Percentiles rank a stretch among this genome's conserved stretches.
Evolutionary conservation across 176 grass and related monocot species (phyloP).

Genomic region (Hyparrhenia diplandra): DNA sequence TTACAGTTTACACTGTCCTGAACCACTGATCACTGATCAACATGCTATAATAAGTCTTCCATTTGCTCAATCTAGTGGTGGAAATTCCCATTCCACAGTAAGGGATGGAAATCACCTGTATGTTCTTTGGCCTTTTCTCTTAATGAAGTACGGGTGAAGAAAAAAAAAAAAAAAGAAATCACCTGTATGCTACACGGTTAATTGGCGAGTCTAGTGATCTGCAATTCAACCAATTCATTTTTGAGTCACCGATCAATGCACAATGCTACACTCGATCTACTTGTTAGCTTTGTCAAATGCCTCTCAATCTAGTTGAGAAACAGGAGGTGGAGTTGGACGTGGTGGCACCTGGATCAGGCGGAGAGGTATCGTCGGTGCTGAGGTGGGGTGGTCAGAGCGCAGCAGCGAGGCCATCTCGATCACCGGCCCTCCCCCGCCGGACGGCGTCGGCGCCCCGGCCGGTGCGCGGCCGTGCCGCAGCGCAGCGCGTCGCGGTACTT

Average conservation of each 20-base stretch:
- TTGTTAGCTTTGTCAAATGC: not conserved
- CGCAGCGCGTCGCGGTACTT: constrained; percentile 38
- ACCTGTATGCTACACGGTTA: not conserved
- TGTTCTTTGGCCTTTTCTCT: no score
- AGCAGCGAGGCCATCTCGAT: constrained; percentile 86
- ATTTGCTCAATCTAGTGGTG: not conserved
- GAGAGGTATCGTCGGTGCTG: constrained; percentile 80
- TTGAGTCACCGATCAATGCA: not conserved
- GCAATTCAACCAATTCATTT: not conserved
- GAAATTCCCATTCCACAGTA: not conserved
- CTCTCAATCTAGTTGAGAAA: not conserved
- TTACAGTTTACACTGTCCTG: not conserved
- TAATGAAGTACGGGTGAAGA: no score
- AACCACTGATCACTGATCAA: not conserved
- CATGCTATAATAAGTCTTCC: not conserved
- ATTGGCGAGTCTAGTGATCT: not conserved
- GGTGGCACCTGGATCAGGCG: constrained; percentile 60
- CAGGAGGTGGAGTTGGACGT: not conserved
- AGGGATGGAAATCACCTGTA: no score
- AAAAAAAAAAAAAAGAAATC: no score
- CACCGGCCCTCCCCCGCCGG: constrained; percentile 46
- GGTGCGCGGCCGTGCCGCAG: constrained; percentile 49
- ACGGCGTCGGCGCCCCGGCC: constrained; percentile 28
- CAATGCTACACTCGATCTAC: not conserved
- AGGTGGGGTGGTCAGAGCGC: constrained; percentile 56